Conservation (phyloP, 257 asterid genomes). For the Phtheirospermum japonicum region DNA sequence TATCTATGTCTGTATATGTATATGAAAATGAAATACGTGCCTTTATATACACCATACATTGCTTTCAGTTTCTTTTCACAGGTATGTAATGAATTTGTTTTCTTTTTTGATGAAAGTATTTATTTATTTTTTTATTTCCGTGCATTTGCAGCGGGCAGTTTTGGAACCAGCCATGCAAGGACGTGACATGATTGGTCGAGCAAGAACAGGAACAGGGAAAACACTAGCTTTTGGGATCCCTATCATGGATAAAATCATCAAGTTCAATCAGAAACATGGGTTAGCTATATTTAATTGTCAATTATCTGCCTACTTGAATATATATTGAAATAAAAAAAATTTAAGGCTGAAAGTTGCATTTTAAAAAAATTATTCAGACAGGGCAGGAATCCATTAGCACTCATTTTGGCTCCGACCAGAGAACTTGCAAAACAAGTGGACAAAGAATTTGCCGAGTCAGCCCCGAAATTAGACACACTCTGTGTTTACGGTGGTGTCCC, state of each 20-base stretch:
- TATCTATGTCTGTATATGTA: neutral
- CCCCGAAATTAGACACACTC: conserved; percentile 65
- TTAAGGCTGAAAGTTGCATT: neutral
- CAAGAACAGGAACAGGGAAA: conserved; percentile 95
- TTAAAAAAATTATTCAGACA: conserved; percentile 42
- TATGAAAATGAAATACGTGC: neutral
- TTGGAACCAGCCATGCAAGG: conserved; percentile 95
- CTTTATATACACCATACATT: neutral
- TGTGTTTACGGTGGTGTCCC: conserved; percentile 95
- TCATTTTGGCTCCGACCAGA: conserved; percentile 88
- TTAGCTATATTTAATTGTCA: conserved; percentile 27
- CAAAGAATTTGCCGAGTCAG: conserved; percentile 78
- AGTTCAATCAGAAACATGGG: conserved; percentile 76
- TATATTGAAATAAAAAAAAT: neutral
- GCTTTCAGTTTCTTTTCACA: neutral
- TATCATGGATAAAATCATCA: conserved; percentile 64
- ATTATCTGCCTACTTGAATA: neutral
- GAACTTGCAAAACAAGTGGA: conserved; percentile 95
- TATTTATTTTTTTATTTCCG: neutral
- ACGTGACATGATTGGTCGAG: conserved; percentile 91
- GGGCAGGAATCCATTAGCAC: conserved; percentile 78
- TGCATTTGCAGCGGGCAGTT: conserved; percentile 56
- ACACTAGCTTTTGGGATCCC: conserved; percentile 88
- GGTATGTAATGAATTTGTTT: neutral
- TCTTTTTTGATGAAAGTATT: neutral